phyloP scores from a whole-genome alignment of 2,329 filamentous ascomycete genomes.

The Apiospora hydei region DNA sequence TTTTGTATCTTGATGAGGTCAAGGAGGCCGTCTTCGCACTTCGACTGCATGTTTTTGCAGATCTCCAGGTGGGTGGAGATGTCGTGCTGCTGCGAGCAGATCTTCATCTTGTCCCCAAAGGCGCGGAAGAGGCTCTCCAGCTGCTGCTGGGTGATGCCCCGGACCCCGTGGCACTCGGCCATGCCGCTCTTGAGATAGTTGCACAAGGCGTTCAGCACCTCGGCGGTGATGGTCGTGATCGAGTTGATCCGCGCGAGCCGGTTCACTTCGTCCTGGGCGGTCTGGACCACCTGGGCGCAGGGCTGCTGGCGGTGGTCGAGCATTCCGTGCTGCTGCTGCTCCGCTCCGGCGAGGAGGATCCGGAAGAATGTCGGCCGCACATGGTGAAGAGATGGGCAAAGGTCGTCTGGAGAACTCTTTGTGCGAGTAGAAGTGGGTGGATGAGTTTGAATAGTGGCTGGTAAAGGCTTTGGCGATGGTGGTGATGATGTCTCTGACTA shows the following conservation, averaged over 20 bases:
- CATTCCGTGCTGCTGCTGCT: neutral
- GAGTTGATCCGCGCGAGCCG: neutral
- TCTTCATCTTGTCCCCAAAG: neutral
- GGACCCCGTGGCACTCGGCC: too few relatives aligned
- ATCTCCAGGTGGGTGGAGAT: neutral
- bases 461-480: neutral
- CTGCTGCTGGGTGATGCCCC: neutral
- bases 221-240: neutral
- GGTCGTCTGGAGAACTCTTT: neutral
- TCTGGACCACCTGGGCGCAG: neutral
- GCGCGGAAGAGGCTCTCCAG: neutral
- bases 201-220: neutral
- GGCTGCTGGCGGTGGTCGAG: neutral
- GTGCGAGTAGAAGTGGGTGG: neutral
- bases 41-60: neutral
- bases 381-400: neutral
- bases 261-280: neutral
- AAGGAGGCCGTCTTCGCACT: neutral
- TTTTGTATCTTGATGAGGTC: neutral
- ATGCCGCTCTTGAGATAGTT: neutral
- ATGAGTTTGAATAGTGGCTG: neutral
- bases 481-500: neutral
- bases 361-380: neutral
- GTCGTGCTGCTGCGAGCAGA: neutral
- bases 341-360: too few relatives aligned